phyloP scores from a whole-genome alignment of 345 rosid species.

The Dovyalis caffra region DNA sequence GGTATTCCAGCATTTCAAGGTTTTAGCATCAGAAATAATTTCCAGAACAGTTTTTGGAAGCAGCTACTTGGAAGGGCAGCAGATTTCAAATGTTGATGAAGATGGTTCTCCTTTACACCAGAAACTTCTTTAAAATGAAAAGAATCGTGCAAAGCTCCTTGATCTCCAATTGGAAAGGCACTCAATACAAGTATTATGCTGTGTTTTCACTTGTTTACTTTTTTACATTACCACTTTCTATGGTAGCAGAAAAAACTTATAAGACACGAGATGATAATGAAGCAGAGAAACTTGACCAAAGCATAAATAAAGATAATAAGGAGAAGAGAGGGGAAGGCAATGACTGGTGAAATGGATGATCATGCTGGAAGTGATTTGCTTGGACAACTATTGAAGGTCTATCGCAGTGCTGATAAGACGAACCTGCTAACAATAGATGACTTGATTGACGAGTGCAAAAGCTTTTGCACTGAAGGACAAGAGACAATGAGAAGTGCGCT shows the following conservation, averaged over 20 bases:
- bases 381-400: conserved; percentile 24
- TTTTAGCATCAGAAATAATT: conserved; percentile 48
- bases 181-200: too few relatives aligned
- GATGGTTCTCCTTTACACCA: conserved; percentile 14
- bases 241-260: neutral
- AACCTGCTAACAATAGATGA: conserved; percentile 31
- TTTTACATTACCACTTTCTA: neutral
- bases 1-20: conserved; percentile 33
- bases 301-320: conserved; percentile 11
- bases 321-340: conserved; percentile 18
- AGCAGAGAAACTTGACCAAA: conserved; percentile 6
- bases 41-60: conserved; percentile 56
- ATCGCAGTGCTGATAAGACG: conserved; percentile 17
- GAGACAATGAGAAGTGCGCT: conserved; percentile 24
- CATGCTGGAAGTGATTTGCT: conserved; percentile 28
- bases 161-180: conserved; percentile 19
- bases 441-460: conserved; percentile 39
- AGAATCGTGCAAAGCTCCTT: too few relatives aligned
- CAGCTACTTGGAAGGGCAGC: conserved; percentile 41
- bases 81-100: conserved; percentile 29
- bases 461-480: conserved; percentile 31
- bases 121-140: conserved; percentile 17
- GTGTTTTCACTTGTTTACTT: too few relatives aligned
- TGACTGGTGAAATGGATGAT: neutral
- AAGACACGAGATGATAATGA: conserved; percentile 14